phyloP scores from a whole-genome alignment of 139 green algal genomes.

The Chlamydomonas sp. region DNA sequence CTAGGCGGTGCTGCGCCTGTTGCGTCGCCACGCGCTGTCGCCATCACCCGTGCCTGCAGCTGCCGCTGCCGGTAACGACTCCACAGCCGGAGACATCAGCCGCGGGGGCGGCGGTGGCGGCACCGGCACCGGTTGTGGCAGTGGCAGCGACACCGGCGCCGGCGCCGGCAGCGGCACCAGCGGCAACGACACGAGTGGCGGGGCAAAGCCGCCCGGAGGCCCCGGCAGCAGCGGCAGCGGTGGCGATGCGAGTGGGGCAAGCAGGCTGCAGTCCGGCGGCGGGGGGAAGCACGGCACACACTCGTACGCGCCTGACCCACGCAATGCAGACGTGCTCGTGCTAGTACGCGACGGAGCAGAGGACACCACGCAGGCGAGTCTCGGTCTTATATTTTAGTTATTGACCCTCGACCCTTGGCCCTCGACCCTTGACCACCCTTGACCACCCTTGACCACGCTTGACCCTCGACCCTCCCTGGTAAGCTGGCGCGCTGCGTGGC shows the following conservation, averaged over 20 bases:
- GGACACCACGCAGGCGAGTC: background rate
- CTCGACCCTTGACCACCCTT: background rate
- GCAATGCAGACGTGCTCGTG: conserved; percentile 59
- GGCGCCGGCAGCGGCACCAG: background rate
- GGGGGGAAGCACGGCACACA: conserved; percentile 37
- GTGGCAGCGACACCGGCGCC: background rate
- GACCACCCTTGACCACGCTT: too few relatives aligned
- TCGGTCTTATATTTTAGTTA: background rate
- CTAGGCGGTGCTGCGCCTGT: too few relatives aligned
- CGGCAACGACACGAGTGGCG: background rate
- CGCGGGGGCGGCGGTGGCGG: too few relatives aligned
- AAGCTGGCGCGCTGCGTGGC: too few relatives aligned
- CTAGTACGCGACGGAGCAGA: conserved; percentile 60
- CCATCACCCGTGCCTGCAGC: too few relatives aligned
- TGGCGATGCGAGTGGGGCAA: background rate
- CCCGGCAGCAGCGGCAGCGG: conserved; percentile 1
- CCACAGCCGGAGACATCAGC: too few relatives aligned
- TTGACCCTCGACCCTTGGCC: background rate
- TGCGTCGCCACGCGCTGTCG: too few relatives aligned
- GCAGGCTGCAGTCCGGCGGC: background rate
- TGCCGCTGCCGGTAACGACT: too few relatives aligned
- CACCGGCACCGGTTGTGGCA: conserved; percentile 20
- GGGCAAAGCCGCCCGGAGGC: background rate
- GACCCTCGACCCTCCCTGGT: too few relatives aligned
- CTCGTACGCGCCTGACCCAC: conserved; percentile 37